Evolutionary conservation across 768 basidiomycete species (phyloP).

Genomic region (Lentinus tigrinus): DNA sequence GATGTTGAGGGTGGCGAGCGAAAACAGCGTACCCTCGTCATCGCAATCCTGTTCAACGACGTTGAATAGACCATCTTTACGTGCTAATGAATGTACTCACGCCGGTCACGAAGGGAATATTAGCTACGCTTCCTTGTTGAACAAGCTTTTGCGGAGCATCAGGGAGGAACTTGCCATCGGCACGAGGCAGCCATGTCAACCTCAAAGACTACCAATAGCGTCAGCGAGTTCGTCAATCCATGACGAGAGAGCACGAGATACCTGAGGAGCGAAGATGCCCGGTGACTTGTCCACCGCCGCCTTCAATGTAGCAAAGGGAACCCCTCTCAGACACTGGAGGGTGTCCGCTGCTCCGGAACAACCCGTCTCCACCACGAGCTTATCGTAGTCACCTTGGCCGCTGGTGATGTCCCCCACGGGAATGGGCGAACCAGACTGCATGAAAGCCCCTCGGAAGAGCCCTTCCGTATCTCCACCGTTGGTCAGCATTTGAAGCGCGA

Average conservation of each 20-base stretch:
- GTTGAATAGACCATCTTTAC: neutral
- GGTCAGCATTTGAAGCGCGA: constrained; percentile 28
- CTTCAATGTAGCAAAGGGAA: constrained; percentile 32
- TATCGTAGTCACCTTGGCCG: constrained; percentile 41
- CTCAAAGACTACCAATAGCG: constrained; percentile 38
- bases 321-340: constrained; percentile 40
- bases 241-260: constrained; percentile 10
- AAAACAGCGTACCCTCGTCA: constrained; percentile 54
- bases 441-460: constrained; percentile 38
- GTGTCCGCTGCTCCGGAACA: constrained; percentile 37
- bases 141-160: constrained; percentile 40
- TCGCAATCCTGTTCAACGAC: constrained; percentile 37
- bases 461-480: constrained; percentile 25
- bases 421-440: constrained; percentile 25
- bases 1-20: constrained; percentile 27
- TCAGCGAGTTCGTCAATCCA: too few species aligned
- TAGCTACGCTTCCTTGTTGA: constrained; percentile 43
- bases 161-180: constrained; percentile 48
- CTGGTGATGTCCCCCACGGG: constrained; percentile 14
- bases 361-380: constrained; percentile 36
- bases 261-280: constrained; percentile 33
- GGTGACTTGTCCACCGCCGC: constrained; percentile 36
- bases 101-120: constrained; percentile 48
- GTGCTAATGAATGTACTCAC: neutral
- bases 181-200: constrained; percentile 49